phyloP scores from a whole-genome alignment of 2,329 filamentous ascomycete genomes.

The Zymoseptoria brevis region DNA sequence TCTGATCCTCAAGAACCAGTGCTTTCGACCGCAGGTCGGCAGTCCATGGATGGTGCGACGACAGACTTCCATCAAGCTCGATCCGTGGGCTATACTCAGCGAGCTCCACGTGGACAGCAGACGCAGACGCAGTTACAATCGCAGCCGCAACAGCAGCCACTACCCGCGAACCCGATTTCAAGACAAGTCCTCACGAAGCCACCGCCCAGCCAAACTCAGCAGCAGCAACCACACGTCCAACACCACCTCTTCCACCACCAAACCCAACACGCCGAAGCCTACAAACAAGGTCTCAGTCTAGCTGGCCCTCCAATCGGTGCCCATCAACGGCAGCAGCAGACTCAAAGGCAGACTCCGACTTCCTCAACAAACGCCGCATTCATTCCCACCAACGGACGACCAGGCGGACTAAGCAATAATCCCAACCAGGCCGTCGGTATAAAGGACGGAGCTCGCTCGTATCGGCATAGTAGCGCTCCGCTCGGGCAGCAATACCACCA shows the following conservation, averaged over 20 bases:
- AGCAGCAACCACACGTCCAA: not conserved
- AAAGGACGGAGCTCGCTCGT: slow-evolving; percentile 4
- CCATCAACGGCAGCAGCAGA: slow-evolving; percentile 4
- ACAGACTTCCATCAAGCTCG: not conserved
- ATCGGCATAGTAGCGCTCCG: slow-evolving; percentile 5
- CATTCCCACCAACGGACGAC: slow-evolving; percentile 14
- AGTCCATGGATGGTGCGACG: not conserved
- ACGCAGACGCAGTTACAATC: not conserved
- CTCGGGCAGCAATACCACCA: not conserved
- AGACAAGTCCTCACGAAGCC: slow-evolving; percentile 4
- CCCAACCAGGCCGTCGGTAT: slow-evolving; percentile 7
- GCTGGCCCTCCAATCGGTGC: slow-evolving; percentile 19
- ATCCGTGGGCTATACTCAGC: not conserved
- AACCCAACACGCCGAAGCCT: slow-evolving; percentile 5
- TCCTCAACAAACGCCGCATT: not conserved
- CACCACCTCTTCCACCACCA: not conserved
- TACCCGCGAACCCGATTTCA: not conserved
- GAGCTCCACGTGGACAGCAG: too few relatives aligned
- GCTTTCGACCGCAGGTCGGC: not conserved
- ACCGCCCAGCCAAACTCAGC: not conserved
- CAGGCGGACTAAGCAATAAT: not conserved
- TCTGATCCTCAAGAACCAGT: not conserved
- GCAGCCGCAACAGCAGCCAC: not conserved
- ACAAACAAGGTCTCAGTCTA: slow-evolving; percentile 19
- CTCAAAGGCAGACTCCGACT: slow-evolving; percentile 1